Evolutionary conservation across 2,329 filamentous ascomycete genomes (phyloP).

Genomic region (Fusarium tricinctum): DNA sequence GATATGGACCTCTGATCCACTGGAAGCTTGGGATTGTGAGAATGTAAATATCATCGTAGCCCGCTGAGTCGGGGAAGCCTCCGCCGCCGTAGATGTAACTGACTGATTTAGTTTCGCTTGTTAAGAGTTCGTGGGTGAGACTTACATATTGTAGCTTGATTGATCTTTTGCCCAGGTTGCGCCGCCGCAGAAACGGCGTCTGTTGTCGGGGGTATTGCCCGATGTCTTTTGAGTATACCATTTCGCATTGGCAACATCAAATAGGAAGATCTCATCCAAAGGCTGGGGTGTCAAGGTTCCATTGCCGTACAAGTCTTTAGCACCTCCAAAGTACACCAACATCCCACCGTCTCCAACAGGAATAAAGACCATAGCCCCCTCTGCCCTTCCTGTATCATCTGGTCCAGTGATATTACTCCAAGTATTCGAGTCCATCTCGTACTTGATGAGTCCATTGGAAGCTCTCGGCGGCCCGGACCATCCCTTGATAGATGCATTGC

Average conservation of each 20-base stretch:
- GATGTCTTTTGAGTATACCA: constrained; percentile 20
- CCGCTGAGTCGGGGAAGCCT: constrained; percentile 2
- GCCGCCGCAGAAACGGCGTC: constrained; percentile 9
- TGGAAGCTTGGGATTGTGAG: constrained; percentile 20
- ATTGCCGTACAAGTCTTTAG: background rate
- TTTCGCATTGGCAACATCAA: constrained; percentile 5
- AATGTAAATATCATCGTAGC: constrained; percentile 22
- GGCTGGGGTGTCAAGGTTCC: constrained; percentile 3
- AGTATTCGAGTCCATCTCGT: constrained; percentile 8
- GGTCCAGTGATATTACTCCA: constrained; percentile 2
- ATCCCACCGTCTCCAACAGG: constrained; percentile 6
- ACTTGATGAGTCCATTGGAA: constrained; percentile 12
- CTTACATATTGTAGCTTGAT: constrained; percentile 22
- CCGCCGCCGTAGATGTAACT: constrained; percentile 18
- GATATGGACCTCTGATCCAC: constrained; percentile 14
- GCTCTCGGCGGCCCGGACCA: background rate
- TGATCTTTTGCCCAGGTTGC: constrained; percentile 14
- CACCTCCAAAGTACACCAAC: constrained; percentile 15
- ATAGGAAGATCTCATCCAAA: constrained; percentile 8
- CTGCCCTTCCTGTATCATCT: constrained; percentile 2
- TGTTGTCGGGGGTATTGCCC: background rate
- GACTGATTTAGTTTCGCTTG: fast-evolving
- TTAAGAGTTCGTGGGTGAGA: background rate
- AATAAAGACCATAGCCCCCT: background rate
- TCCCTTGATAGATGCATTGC: background rate